A percentile compares a stretch with the other conserved stretches of the same genome.
Conservation (phyloP, 1,284 basidiomycete species). For the Phenoliferia sp. region DNA sequence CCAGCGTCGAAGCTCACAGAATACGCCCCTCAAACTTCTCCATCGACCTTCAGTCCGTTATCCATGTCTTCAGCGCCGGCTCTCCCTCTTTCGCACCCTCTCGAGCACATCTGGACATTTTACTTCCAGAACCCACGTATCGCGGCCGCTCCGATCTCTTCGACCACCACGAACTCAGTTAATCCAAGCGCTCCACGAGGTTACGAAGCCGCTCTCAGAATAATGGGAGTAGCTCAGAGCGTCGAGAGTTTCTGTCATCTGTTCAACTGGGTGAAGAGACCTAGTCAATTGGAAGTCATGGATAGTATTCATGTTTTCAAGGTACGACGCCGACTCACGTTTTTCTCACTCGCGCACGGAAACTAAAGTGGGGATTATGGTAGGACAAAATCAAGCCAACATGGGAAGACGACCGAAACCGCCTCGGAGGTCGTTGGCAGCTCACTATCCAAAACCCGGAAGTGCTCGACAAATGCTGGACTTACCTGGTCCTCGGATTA, state of each 20-base stretch:
- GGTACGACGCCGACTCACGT: conserved; percentile 54
- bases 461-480: conserved; percentile 81
- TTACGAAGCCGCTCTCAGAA: neutral
- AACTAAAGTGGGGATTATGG: neutral
- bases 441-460: conserved; percentile 78
- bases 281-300: conserved; percentile 77
- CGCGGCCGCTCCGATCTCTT: neutral
- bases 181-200: neutral
- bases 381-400: conserved; percentile 90
- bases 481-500: conserved; percentile 81
- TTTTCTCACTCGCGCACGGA: neutral
- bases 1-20: neutral
- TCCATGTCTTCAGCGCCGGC: neutral
- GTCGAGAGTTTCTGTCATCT: conserved; percentile 87
- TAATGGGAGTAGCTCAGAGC: neutral
- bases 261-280: conserved; percentile 89
- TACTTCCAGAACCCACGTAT: neutral
- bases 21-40: neutral
- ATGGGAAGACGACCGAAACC: conserved; percentile 97
- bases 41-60: neutral
- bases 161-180: neutral
- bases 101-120: conserved; percentile 3
- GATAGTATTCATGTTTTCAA: conserved; percentile 95
- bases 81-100: neutral
- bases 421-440: conserved; percentile 95